These are phyloP conservation scores for Phytopythium boreale DNA, from an alignment of 352 stramenopile genomes.

Conservation along the genomic window DNA sequence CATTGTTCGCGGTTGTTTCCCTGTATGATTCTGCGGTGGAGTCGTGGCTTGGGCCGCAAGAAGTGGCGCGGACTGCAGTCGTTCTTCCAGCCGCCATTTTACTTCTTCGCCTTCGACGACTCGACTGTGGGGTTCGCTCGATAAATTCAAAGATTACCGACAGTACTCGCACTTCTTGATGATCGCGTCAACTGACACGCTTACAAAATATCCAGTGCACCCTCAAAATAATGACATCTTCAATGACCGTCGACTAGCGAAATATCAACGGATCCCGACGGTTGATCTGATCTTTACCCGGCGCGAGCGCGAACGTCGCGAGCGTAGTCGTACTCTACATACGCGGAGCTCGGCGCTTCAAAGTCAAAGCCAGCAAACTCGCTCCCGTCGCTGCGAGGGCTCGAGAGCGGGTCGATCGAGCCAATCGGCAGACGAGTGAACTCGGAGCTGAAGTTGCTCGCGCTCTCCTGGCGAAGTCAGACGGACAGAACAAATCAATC, in stretches of 20 bases:
- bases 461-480: no score
- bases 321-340: slow-evolving; percentile 60
- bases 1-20: neutral
- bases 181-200: neutral
- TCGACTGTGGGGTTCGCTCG: no score
- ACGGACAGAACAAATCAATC: neutral
- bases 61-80: neutral
- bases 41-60: neutral
- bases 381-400: slow-evolving; percentile 28
- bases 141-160: no score
- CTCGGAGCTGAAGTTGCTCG: slow-evolving; percentile 84
- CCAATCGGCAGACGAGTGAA: slow-evolving; percentile 71
- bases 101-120: no score
- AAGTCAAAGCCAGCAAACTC: slow-evolving; percentile 91
- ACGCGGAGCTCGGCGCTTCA: slow-evolving; percentile 33
- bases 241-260: neutral
- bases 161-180: neutral
- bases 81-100: neutral
- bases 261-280: neutral
- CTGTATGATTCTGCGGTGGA: neutral
- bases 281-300: neutral
- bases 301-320: slow-evolving; percentile 23
- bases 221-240: neutral
- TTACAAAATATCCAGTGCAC: slow-evolving; percentile 1
- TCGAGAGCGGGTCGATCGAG: slow-evolving; percentile 8